A percentile compares a stretch with the other conserved stretches of the same genome.
Evolutionary conservation across 148 eudicot genomes (phyloP).

Genomic region (Heliamphora exappendiculata): DNA sequence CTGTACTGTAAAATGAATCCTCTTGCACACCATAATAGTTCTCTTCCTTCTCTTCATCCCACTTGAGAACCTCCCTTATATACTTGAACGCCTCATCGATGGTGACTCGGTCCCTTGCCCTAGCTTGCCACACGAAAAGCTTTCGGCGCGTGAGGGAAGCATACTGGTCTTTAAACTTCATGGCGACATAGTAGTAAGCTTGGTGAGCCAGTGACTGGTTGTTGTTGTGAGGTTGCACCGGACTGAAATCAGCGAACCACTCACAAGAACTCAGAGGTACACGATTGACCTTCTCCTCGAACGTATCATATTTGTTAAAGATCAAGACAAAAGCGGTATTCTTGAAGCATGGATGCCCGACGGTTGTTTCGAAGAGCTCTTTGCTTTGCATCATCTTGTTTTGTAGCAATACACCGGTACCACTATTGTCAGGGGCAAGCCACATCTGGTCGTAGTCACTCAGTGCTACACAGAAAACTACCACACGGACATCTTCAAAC

Average conservation of each 20-base stretch:
- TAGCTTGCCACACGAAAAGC: slow-evolving; percentile 96
- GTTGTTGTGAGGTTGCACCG: slow-evolving; percentile 60
- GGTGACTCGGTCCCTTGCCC: slow-evolving; percentile 68
- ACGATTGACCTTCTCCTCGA: slow-evolving; percentile 72
- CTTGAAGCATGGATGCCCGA: slow-evolving; percentile 75
- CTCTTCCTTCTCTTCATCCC: slow-evolving; percentile 94
- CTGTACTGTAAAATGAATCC: slow-evolving; percentile 95
- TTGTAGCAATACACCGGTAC: slow-evolving; percentile 39
- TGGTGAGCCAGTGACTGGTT: slow-evolving; percentile 83
- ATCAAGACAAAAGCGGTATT: slow-evolving; percentile 76
- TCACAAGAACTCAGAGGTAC: slow-evolving; percentile 60
- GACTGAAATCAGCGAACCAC: slow-evolving; percentile 82
- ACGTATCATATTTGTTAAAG: slow-evolving; percentile 80
- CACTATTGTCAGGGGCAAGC: slow-evolving; percentile 30
- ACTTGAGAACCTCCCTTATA: slow-evolving; percentile 78
- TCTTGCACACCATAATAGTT: slow-evolving; percentile 48
- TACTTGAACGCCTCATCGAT: slow-evolving; percentile 86
- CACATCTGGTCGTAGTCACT: slow-evolving; percentile 82
- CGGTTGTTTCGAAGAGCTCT: slow-evolving; percentile 73
- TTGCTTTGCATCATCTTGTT: slow-evolving; percentile 82
- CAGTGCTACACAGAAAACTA: slow-evolving; percentile 70
- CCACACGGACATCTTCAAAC: slow-evolving; percentile 93
- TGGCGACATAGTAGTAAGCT: slow-evolving; percentile 88
- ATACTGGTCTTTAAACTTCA: slow-evolving; percentile 91
- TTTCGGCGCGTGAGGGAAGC: slow-evolving; percentile 67